Evolutionary conservation across 768 basidiomycete species (phyloP).

Genomic region (Boletus bicolor): DNA sequence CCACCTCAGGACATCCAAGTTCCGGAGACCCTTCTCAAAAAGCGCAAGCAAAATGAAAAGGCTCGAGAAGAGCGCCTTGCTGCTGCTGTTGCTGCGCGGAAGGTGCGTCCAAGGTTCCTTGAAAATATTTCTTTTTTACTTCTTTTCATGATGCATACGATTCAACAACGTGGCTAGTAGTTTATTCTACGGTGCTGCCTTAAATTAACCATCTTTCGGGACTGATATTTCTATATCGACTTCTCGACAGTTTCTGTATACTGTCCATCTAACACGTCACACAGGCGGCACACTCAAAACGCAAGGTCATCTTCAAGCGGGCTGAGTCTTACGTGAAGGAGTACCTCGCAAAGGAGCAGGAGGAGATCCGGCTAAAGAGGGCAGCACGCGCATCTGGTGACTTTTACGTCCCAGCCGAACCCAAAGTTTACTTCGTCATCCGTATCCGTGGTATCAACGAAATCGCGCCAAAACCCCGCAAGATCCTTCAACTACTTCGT

Average conservation of each 20-base stretch:
- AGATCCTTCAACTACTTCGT: conserved; percentile 97
- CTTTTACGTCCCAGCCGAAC: conserved; percentile 95
- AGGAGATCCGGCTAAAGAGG: conserved; percentile 94
- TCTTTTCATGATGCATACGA: conserved; percentile 74
- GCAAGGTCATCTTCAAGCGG: conserved; percentile 98
- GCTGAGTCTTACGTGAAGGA: conserved; percentile 98
- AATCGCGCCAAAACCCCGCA: conserved; percentile 98
- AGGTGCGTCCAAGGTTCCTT: conserved; percentile 53
- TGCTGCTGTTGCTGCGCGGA: conserved; percentile 80
- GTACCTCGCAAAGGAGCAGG: conserved; percentile 87
- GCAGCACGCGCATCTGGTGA: conserved; percentile 88
- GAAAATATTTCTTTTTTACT: conserved; percentile 16
- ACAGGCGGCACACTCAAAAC: conserved; percentile 86
- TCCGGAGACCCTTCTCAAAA: conserved; percentile 99
- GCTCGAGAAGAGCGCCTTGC: conserved; percentile 89
- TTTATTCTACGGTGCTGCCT: conserved; percentile 62
- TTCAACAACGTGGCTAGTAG: conserved; percentile 75
- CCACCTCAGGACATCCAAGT: conserved; percentile 79
- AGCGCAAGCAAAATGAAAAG: conserved; percentile 97
- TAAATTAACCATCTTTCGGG: conserved; percentile 88
- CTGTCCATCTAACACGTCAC: conserved; percentile 7
- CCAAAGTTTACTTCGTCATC: conserved; percentile 97
- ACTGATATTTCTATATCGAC: conserved; percentile 40
- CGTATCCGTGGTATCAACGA: conserved; percentile 99
- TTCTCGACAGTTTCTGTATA: conserved; percentile 2